Evolutionary conservation across 176 grass and related monocot genomes (phyloP).

Genomic region (Canna indica): DNA sequence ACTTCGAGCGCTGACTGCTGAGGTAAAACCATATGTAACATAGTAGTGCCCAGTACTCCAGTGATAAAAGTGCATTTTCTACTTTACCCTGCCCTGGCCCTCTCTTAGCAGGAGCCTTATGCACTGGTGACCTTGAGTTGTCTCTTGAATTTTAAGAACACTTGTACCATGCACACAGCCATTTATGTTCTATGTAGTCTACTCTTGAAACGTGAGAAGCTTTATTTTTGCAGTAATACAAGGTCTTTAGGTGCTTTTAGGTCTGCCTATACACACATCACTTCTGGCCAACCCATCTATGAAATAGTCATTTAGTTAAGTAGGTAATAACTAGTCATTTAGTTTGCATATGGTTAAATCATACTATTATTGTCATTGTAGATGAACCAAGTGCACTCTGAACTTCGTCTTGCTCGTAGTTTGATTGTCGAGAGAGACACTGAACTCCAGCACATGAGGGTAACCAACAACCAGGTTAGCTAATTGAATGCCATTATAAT

Average conservation of each 20-base stretch:
- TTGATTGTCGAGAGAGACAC: conserved; percentile 80
- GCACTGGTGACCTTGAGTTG: neutral
- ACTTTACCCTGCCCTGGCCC: neutral
- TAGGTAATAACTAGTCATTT: neutral
- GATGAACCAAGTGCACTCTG: conserved; percentile 96
- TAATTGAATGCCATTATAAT: conserved; percentile 1
- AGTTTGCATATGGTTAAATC: neutral
- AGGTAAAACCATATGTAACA: conserved; percentile 48
- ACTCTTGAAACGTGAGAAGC: neutral
- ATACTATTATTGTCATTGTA: conserved; percentile 22
- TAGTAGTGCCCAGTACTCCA: too few species aligned
- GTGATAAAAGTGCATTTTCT: neutral
- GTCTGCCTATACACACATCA: neutral
- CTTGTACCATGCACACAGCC: neutral
- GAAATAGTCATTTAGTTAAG: neutral
- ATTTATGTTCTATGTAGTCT: neutral
- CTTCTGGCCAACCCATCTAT: neutral
- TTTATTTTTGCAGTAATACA: neutral
- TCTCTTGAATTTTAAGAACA: neutral
- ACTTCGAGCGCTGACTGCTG: conserved; percentile 75
- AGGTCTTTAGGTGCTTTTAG: neutral
- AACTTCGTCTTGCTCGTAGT: conserved; percentile 70
- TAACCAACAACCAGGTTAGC: conserved; percentile 71
- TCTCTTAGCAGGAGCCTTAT: too few species aligned
- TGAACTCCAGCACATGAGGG: conserved; percentile 66